Conservation (phyloP, 2,329 filamentous ascomycete species). For the Karstenula rhodostoma region DNA sequence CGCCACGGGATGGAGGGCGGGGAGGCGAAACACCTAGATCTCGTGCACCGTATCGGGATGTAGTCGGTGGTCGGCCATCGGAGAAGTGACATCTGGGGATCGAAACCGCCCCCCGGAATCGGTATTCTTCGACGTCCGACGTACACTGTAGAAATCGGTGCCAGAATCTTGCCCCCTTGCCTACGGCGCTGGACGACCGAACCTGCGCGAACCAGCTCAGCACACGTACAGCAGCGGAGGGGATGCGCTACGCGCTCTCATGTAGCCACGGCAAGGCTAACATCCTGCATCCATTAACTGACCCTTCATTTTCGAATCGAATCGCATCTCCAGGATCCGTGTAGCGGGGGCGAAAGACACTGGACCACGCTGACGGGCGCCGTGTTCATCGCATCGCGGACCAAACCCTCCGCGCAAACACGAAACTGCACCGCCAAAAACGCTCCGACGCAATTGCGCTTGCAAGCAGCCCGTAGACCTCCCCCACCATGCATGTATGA, state of each 20-base stretch:
- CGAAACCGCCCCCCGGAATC: background rate
- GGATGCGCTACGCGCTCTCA: background rate
- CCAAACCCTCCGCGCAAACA: background rate
- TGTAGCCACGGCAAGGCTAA: background rate
- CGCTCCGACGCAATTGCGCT: background rate
- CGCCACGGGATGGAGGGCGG: background rate
- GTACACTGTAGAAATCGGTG: background rate
- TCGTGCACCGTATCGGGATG: background rate
- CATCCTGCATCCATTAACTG: background rate
- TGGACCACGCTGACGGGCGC: background rate
- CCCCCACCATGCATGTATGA: no score
- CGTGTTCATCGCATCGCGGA: background rate
- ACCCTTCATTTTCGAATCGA: background rate
- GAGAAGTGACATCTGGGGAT: background rate
- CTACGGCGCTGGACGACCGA: background rate
- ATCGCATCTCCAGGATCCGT: background rate
- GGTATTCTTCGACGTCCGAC: background rate
- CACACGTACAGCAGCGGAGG: background rate
- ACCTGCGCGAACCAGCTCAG: background rate
- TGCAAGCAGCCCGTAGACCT: background rate
- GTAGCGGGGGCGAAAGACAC: background rate
- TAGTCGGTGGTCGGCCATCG: conserved; percentile 12
- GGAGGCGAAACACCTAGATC: background rate
- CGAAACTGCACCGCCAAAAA: background rate
- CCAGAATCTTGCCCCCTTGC: background rate